Base-by-base conservation (phyloP, 169 alveolate genomes). In the Plasmodium malariae region DNA sequence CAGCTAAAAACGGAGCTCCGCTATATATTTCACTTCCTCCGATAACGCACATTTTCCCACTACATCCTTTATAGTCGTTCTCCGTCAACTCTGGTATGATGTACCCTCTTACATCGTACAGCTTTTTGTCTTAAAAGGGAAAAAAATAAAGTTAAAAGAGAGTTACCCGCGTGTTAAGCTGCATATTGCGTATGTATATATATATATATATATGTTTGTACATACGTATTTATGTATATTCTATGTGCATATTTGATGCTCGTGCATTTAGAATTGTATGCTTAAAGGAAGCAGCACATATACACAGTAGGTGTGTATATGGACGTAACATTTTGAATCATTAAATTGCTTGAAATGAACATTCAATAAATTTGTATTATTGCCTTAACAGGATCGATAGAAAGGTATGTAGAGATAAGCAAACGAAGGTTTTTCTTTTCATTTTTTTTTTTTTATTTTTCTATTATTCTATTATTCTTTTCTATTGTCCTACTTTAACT, bases 1-100 rank as follows among this genome's bases (percentile, higher is more conserved):
- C 98, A 45, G 97, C 95, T 91, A 96, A 97, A 89, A 83, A 97
- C 4, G 98, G 98, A 9, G 99, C 98, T 9, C 98, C 98, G 11
- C 98, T 93, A 74, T 96, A 97, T 54, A 96, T 98, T 67, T 92
- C 91, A 5, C 97, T 95, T 0, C 99, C 99, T 0, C 99, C 99
- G 12, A 96, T 93, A 32, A 97, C 95, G 45, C 96, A 97, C 24
- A 95, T 87, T 88, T 93, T 94, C 17, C 89, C 89, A 19, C 19
- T 34, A 30, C 76, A 54, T 9, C 89, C 89, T 78, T 78, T 78
- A 26, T 78, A 37, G 17, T 65, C 80, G 51, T 40, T 28, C 40
- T 49, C 69, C 7, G 57, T 45, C 0, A 78, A 37, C n/a, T 62
- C 57, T 0, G 89, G 89, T 6, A 78, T 19, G 1, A 78, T n/a